Evolutionary conservation across 2,329 filamentous ascomycete genomes (phyloP).

Genomic region (Colletotrichum cereale): DNA sequence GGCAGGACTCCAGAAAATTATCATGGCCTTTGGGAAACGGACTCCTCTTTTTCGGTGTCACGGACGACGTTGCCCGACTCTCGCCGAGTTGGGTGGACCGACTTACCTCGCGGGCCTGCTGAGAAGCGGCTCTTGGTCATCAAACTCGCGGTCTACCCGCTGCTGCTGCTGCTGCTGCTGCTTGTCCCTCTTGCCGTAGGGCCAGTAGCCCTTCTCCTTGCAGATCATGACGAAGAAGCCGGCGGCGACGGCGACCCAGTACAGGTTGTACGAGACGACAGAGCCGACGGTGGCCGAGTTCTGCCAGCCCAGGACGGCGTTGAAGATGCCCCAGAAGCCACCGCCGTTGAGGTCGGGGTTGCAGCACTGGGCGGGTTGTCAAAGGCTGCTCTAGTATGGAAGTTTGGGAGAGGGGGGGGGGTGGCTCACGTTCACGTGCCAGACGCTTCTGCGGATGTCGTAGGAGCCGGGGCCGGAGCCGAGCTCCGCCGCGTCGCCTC

Average conservation of each 20-base stretch:
- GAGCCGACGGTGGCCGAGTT: slow-evolving; percentile 42
- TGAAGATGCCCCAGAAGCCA: slow-evolving; percentile 80
- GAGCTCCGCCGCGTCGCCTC: slow-evolving; percentile 63
- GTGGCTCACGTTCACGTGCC: slow-evolving; percentile 80
- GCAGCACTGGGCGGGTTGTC: slow-evolving; percentile 67
- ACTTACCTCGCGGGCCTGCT: slow-evolving; percentile 41
- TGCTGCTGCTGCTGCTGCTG: slow-evolving; percentile 1
- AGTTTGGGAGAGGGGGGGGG: no score
- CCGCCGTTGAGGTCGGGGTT: slow-evolving; percentile 73
- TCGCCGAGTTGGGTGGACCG: not conserved
- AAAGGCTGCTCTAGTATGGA: slow-evolving; percentile 36
- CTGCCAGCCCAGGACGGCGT: slow-evolving; percentile 74
- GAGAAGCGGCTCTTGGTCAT: slow-evolving; percentile 41
- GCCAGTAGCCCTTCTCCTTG: slow-evolving; percentile 38
- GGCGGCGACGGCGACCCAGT: slow-evolving; percentile 40
- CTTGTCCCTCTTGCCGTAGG: slow-evolving; percentile 27
- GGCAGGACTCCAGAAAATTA: slow-evolving; percentile 11
- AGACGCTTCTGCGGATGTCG: slow-evolving; percentile 80
- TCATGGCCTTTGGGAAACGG: slow-evolving; percentile 10
- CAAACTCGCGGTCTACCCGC: slow-evolving; percentile 18
- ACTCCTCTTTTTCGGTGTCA: slow-evolving; percentile 13
- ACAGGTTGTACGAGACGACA: slow-evolving; percentile 42
- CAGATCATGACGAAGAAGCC: slow-evolving; percentile 40
- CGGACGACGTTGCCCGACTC: not conserved
- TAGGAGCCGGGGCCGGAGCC: slow-evolving; percentile 78